phyloP scores from a whole-genome alignment of 108 stramenopile species.

The Pseudonitzschia multiseries region DNA sequence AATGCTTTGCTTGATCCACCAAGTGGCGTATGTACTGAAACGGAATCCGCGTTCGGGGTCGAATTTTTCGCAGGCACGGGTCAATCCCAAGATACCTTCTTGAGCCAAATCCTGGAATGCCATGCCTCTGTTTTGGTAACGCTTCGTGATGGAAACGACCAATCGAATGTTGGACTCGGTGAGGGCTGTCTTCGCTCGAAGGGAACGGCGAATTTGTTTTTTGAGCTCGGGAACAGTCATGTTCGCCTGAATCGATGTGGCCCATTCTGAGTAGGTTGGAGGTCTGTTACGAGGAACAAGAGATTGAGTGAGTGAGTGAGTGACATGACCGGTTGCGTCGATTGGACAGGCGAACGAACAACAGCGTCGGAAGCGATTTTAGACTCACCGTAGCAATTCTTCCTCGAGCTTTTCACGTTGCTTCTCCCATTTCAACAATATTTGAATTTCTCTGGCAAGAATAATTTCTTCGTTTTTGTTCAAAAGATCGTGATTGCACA shows the following conservation, averaged over 20 bases:
- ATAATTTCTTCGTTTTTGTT: constrained; percentile 88
- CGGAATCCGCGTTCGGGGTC: constrained; percentile 92
- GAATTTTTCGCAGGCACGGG: constrained; percentile 94
- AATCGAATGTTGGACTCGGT: constrained; percentile 87
- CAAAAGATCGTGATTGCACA: constrained; percentile 87
- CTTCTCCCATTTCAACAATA: constrained; percentile 77
- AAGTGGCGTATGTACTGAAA: constrained; percentile 97
- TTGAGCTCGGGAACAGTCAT: constrained; percentile 85
- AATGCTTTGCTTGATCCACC: constrained; percentile 97
- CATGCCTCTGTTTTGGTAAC: constrained; percentile 82
- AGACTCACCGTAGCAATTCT: constrained; percentile 57
- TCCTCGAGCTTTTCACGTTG: constrained; percentile 67
- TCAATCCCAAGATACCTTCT: constrained; percentile 93
- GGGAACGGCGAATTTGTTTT: constrained; percentile 85
- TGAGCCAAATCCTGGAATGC: constrained; percentile 90
- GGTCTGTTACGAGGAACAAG: constrained; percentile 36
- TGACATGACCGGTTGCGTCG: background rate
- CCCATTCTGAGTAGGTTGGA: constrained; percentile 89
- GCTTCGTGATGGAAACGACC: constrained; percentile 88
- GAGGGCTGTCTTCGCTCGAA: constrained; percentile 83
- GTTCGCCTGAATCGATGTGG: constrained; percentile 51
- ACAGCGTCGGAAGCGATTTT: background rate
- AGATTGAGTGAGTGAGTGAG: background rate
- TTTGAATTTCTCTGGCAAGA: constrained; percentile 85
- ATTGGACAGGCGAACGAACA: background rate